These are phyloP conservation scores for Flaveria robusta DNA, from an alignment of 129 eudicot genomes.

Conservation along the genomic window DNA sequence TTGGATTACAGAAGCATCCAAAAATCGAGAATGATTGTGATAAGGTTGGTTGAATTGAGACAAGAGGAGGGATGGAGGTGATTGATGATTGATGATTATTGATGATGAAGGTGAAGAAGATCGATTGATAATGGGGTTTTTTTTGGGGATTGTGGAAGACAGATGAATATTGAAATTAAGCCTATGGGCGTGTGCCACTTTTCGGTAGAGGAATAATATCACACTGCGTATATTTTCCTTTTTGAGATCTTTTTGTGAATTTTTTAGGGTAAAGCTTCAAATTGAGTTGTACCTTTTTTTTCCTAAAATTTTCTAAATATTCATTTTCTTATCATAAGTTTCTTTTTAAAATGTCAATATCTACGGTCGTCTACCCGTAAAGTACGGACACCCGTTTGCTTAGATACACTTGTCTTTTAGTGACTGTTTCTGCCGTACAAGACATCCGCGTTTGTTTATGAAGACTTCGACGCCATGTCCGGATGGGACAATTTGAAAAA, in stretches of 20 bases:
- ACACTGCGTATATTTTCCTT: neutral
- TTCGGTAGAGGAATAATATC: neutral
- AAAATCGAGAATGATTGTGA: conserved; percentile 4
- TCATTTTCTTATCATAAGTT: too few species aligned
- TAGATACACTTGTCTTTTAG: too few species aligned
- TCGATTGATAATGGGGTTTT: conserved; percentile 6
- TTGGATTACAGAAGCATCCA: conserved; percentile 9
- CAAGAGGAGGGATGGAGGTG: conserved; percentile 5
- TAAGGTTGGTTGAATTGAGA: conserved; percentile 24
- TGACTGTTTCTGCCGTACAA: too few species aligned
- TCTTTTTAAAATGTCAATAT: too few species aligned
- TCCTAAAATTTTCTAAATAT: too few species aligned
- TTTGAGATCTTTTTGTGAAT: neutral
- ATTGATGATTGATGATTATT: conserved; percentile 1
- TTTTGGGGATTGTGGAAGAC: conserved; percentile 32
- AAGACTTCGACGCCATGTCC: too few species aligned
- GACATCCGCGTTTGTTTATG: too few species aligned
- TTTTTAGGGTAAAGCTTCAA: neutral
- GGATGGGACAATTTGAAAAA: too few species aligned
- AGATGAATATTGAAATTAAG: neutral
- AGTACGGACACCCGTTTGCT: too few species aligned
- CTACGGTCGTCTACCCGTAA: too few species aligned
- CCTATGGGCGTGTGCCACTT: conserved; percentile 52
- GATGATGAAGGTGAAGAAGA: too few species aligned
- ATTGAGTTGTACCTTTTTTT: neutral